phyloP scores from a whole-genome alignment of 768 basidiomycete species.

The Hebeloma cylindrosporum region DNA sequence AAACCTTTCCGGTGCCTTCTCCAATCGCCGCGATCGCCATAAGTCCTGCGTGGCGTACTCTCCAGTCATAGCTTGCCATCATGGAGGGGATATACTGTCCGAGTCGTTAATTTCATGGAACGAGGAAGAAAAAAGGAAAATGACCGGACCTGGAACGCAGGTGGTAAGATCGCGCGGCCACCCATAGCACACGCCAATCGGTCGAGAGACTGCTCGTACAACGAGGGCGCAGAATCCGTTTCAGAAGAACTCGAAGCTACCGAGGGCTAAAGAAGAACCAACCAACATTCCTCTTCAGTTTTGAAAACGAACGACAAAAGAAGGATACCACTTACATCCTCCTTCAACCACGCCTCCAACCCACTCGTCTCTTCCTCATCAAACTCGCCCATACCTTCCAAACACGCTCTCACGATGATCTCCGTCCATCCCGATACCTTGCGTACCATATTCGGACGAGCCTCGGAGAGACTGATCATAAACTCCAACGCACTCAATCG shows the following conservation, averaged over 20 bases:
- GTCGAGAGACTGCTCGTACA: slow-evolving; percentile 84
- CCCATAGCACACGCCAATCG: slow-evolving; percentile 79
- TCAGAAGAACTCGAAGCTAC: slow-evolving; percentile 57
- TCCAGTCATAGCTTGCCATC: slow-evolving; percentile 82
- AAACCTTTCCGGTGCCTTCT: slow-evolving; percentile 76
- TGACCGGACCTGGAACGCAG: slow-evolving; percentile 60
- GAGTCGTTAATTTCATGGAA: neutral
- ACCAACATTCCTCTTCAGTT: slow-evolving; percentile 3
- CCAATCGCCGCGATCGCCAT: slow-evolving; percentile 86
- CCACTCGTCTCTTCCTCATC: slow-evolving; percentile 50
- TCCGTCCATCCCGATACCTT: slow-evolving; percentile 70
- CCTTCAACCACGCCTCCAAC: slow-evolving; percentile 62
- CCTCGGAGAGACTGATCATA: slow-evolving; percentile 79
- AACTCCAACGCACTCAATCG: slow-evolving; percentile 78
- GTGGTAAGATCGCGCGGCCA: slow-evolving; percentile 71
- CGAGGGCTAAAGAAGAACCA: slow-evolving; percentile 47
- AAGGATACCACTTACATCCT: slow-evolving; percentile 58
- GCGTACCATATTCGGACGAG: slow-evolving; percentile 66
- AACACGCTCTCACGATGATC: slow-evolving; percentile 68
- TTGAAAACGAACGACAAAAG: neutral
- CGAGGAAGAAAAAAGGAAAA: neutral
- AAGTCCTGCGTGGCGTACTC: slow-evolving; percentile 78
- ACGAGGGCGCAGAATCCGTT: slow-evolving; percentile 63
- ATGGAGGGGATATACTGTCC: slow-evolving; percentile 72
- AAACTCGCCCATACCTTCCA: slow-evolving; percentile 82